These are phyloP conservation scores for Picocystis salinarum DNA, from an alignment of 139 green algal species.

Conservation along the genomic window DNA sequence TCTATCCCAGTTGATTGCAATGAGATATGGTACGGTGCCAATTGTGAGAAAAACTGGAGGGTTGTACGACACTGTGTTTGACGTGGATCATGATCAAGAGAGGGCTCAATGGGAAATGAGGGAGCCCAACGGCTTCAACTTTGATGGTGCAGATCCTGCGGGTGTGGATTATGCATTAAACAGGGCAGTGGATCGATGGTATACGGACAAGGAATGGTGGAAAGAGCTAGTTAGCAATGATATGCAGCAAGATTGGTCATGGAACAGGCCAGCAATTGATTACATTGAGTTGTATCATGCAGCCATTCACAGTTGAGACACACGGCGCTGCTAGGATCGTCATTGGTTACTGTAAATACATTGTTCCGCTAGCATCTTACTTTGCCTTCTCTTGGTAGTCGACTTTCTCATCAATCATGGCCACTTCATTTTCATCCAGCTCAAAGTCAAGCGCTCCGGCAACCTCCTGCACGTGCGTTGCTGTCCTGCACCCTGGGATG, in stretches of 20 bases:
- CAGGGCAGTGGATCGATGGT: slow-evolving; percentile 51
- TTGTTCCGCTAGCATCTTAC: too few species aligned
- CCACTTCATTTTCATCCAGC: slow-evolving; percentile 22
- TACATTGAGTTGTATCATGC: slow-evolving; percentile 96
- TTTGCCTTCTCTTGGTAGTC: too few species aligned
- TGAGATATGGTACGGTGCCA: slow-evolving; percentile 71
- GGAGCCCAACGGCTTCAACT: slow-evolving; percentile 68
- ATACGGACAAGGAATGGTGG: slow-evolving; percentile 45
- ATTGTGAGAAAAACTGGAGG: slow-evolving; percentile 80
- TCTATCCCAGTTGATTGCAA: slow-evolving; percentile 81
- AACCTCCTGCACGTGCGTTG: slow-evolving; percentile 11
- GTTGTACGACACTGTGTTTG: slow-evolving; percentile 33
- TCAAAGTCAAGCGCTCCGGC: slow-evolving; percentile 10
- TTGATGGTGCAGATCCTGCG: slow-evolving; percentile 65
- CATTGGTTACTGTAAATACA: too few species aligned
- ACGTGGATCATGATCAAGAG: slow-evolving; percentile 27
- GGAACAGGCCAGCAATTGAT: slow-evolving; percentile 72
- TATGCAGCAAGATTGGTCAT: slow-evolving; percentile 77
- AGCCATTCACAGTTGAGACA: slow-evolving; percentile 12
- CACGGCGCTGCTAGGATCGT: not conserved
- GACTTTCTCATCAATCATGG: slow-evolving; percentile 20
- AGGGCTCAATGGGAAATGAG: slow-evolving; percentile 34
- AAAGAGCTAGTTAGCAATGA: slow-evolving; percentile 10
- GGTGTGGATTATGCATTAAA: slow-evolving; percentile 86
- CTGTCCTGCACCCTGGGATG: slow-evolving; percentile 16